Evolutionary conservation across 176 grass and related monocot species (phyloP), one percentile per base, ranked within the genome.

Genomic region (Aegilops longissima): DNA sequence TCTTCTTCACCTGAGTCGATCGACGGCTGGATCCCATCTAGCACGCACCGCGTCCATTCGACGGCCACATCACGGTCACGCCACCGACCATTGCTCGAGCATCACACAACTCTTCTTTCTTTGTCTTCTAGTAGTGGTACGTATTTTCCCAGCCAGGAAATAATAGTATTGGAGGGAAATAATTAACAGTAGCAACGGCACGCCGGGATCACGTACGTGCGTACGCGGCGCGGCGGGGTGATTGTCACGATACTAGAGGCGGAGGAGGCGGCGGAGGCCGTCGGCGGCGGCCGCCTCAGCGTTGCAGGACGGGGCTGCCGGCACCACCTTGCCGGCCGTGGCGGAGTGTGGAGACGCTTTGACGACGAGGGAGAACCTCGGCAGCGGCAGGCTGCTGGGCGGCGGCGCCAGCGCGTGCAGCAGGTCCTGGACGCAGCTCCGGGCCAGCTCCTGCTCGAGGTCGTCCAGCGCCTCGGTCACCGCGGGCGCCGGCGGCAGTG

Each of bases 381-480:
- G 92, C 74, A 93, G 80, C 30, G 92, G 92, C 69, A 93, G 89
- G 86, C 92, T 93, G 77, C 89, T 93, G 4, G 92, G 92, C 63
- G 89, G 89, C 65, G 92, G 92, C 39, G 89, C 83, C 33, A 93
- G 86, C n/a, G 62, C 61, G 87, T 92, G 87, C 12, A 92, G 84
- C 61, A 89, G 83, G 75, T 92, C 87, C 80, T 89, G 65, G 2
- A 87, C 79, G 67, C 83, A 87, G 86, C 61, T 85, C 78, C 78
- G 21, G 30, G 90, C 86, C 25, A 91, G 24, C 78, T 88, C 90
- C 71, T 78, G 86, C 86, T 91, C 90, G 65, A 91, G 90, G 78
- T 91, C 90, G 65, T 91, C 86, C 33, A 91, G 70, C 25, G 90
- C 90, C 40, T 65, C 90, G 34, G 56, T 20, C 86, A 88, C 86